These are phyloP conservation scores for Adenanthera pavonina DNA, from an alignment of 306 rosid genomes.

Conservation along the genomic window DNA sequence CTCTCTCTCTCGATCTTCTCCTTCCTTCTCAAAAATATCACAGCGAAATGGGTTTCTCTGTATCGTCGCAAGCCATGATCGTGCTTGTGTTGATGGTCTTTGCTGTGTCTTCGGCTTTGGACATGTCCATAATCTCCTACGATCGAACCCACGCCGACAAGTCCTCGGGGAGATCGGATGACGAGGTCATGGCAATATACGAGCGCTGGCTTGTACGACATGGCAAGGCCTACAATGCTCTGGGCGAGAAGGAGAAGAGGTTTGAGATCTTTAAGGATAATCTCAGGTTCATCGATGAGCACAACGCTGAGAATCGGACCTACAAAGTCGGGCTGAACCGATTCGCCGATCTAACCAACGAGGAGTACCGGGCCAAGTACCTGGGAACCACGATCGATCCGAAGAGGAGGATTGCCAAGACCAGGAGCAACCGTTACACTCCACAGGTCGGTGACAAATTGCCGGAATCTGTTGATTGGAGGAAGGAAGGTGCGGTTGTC, in stretches of 20 bases:
- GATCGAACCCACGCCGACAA: constrained; percentile 42
- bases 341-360: constrained; percentile 91
- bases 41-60: constrained; percentile 52
- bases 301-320: constrained; percentile 52
- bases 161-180: constrained; percentile 56
- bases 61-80: constrained; percentile 42
- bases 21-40: neutral
- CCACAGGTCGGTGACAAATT: constrained; percentile 72
- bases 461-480: constrained; percentile 88
- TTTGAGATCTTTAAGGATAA: constrained; percentile 90
- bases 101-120: constrained; percentile 61
- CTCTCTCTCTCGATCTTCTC: neutral
- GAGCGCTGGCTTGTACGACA: constrained; percentile 77
- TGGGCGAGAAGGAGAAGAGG: constrained; percentile 74
- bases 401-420: constrained; percentile 45
- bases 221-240: constrained; percentile 62
- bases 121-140: constrained; percentile 77
- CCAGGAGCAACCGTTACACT: constrained; percentile 54
- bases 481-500: constrained; percentile 80
- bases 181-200: constrained; percentile 64
- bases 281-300: constrained; percentile 74
- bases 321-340: constrained; percentile 78
- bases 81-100: constrained; percentile 43
- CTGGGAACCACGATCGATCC: constrained; percentile 58
- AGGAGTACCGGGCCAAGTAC: constrained; percentile 74